These are phyloP conservation scores for Naganishia vishniacii DNA, from an alignment of 768 basidiomycete species.

Conservation along the genomic window DNA sequence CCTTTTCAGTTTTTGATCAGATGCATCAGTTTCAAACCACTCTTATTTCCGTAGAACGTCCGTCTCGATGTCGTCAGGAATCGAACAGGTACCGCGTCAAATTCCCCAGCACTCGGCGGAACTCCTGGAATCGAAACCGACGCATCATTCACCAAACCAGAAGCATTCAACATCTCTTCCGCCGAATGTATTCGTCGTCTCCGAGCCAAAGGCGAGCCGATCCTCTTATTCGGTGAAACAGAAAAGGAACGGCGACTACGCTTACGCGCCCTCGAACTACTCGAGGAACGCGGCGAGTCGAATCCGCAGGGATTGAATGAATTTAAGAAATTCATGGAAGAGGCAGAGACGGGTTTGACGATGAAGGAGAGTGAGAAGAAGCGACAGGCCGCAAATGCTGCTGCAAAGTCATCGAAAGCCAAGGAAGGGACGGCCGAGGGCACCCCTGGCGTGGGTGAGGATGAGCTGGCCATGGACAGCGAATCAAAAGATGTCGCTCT, in stretches of 20 bases:
- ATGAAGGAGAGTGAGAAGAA: conserved; percentile 48
- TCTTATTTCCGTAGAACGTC: conserved; percentile 1
- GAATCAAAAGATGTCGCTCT: background rate
- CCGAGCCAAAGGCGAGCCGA: conserved; percentile 85
- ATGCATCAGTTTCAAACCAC: background rate
- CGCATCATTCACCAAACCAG: conserved; percentile 26
- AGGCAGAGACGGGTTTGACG: conserved; percentile 57
- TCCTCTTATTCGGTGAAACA: conserved; percentile 86
- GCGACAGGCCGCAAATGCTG: too few relatives aligned
- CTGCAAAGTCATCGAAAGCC: background rate
- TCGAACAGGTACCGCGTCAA: conserved; percentile 28
- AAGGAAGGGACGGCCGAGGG: conserved; percentile 17
- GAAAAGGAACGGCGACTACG: conserved; percentile 89
- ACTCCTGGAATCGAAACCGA: conserved; percentile 23
- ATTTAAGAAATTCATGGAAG: conserved; percentile 59
- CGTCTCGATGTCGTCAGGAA: conserved; percentile 26
- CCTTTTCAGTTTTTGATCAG: conserved; percentile 17
- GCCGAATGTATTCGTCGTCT: conserved; percentile 86
- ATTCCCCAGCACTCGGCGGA: conserved; percentile 30
- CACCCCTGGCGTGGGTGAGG: conserved; percentile 20
- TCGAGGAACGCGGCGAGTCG: conserved; percentile 61
- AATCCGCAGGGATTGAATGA: conserved; percentile 65
- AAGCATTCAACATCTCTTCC: conserved; percentile 79
- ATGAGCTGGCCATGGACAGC: background rate
- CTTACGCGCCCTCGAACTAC: conserved; percentile 84